Evolutionary conservation across 805 yeast genomes (phyloP), one percentile per base, ranked within the genome.

Genomic region (Pichia phayaonensis): DNA sequence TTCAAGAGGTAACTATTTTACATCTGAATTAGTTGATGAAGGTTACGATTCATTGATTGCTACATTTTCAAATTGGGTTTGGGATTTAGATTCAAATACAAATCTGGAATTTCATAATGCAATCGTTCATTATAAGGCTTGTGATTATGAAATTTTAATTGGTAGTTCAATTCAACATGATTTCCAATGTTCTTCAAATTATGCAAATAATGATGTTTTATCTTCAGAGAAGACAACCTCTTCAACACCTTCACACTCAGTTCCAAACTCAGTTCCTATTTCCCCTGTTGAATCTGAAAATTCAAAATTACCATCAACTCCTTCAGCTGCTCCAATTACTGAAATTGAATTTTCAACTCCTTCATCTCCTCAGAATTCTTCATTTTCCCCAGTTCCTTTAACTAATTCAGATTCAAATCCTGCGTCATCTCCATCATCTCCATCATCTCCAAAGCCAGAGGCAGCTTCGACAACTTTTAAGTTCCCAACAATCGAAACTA

Each of bases 21-120:
- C 48, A 21, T 46, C 48, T 8, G 44, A 40, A 22, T 20, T 46
- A 39, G 21, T 27, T 22, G 39, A 29, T 31, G 44, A 47, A 11
- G 45, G 40, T 24, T 23, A 41, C 16, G 15, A 24, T 18, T 29
- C 38, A 8, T 36, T 42, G 6, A 15, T 34, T 11, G 41, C 50
- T 6, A 47, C 21, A 36, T 47, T 47, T 31, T n/a, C 43, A 12
- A 18, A 47, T 15, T 47, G 50, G 50, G 21, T 22, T 1, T 47
- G 40, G 11, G 39, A 42, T 42, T 18, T 11, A 16, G 11, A 16
- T 7, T 34, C 20, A 34, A 34, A 34, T 20, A 7, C 46, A 22
- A 34, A 34, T 34, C 21, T 34, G 27, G 38, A 42, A 18, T 10
- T 42, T 22, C 18, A 20, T 18, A 31, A 22, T 18, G 46, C 42